Evolutionary conservation across 768 basidiomycete species (phyloP), one percentile per base, ranked within the genome.

Genomic region (Lactarius quietus): DNA sequence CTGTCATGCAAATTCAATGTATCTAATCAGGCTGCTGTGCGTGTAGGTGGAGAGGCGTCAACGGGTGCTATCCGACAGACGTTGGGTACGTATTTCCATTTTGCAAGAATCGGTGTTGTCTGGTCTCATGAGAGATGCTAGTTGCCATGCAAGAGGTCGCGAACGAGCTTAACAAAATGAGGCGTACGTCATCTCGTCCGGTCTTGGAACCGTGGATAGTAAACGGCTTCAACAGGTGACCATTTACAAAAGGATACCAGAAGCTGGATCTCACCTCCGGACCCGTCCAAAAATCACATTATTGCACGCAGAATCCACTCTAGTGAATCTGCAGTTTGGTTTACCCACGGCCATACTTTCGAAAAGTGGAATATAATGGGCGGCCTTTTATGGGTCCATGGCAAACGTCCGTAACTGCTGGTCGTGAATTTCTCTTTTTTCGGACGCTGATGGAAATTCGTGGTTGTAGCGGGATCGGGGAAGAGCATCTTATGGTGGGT

Each of bases 201-300:
- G 20, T n/a, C 8, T 15, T 31, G 17, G 29, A 1, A 39, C 5
- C 3, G 26, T 26, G 23, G 48, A 15, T 1, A 12, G 23, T 26
- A 15, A 14, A 28, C 18, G 9, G 1, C n/a, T 20, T 15, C 10
- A 1, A 12, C 29, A 62, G 55, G 53, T 1, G 38, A 55, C 29
- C 53, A 45, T 14, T 31, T 54, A 9, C 61, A 62, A 29, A 31
- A 43, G 52, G 23, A 45, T 3, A 28, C 55, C 15, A 18, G 39
- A 41, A n/a, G 15, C 10, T 62, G 61, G 61, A 38, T 62, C 12
- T 62, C 54, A 10, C 61, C 61, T 23, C 61, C 61, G 0, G 61
- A 62, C n/a, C 52, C 54, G 18, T 62, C 61, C 15, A 62, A 9
- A 28, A 62, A 62, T 6, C 61, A 62, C 15, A n/a, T 56, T 14